Conservation (phyloP, 148 eudicot genomes). For the Rhododendron mucronatum region DNA sequence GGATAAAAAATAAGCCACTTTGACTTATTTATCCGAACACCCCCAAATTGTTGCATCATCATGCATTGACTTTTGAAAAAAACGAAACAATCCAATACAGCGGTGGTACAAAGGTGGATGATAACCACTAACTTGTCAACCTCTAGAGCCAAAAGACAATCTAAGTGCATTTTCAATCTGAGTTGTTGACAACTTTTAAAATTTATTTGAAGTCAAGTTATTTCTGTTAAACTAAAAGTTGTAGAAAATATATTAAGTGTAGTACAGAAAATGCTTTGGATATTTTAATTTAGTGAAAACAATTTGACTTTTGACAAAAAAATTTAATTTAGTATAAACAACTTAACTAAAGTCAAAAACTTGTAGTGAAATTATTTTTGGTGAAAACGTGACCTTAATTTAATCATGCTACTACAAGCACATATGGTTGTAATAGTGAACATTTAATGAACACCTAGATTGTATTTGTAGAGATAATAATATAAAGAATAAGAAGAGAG, state of each 20-base stretch:
- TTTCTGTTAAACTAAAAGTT: too few species aligned
- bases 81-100: not conserved
- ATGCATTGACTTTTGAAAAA: not conserved
- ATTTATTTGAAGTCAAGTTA: too few species aligned
- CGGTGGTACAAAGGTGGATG: not conserved
- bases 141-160: not conserved
- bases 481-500: not conserved
- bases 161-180: not conserved
- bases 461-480: not conserved
- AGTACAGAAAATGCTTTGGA: too few species aligned
- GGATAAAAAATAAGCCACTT: too few species aligned
- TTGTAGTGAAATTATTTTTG: too few species aligned
- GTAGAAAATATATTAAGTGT: not conserved
- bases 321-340: too few species aligned
- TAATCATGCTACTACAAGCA: not conserved
- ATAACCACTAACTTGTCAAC: not conserved
- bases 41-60: not conserved
- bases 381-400: not conserved
- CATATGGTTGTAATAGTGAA: not conserved
- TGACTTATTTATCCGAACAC: too few species aligned
- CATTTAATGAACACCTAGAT: not conserved
- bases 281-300: too few species aligned
- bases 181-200: not conserved
- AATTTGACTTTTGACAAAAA: too few species aligned
- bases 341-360: too few species aligned